Evolutionary conservation across 768 basidiomycete species (phyloP).

Genomic region (Tricholoma hemisulphureum): DNA sequence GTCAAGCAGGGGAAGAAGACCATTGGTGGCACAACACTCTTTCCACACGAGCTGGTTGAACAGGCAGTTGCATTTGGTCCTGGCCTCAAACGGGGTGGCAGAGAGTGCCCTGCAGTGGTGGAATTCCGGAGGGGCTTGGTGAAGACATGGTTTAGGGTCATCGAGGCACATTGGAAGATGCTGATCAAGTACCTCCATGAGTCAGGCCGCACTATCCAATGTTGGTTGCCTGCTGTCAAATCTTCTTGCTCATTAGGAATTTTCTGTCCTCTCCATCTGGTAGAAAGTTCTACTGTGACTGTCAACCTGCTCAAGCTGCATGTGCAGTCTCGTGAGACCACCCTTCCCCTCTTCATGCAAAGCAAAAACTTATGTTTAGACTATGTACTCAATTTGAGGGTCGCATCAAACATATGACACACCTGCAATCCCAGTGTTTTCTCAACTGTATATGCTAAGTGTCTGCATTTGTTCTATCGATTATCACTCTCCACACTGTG

Average conservation of each 20-base stretch:
- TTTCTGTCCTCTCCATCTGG: background rate
- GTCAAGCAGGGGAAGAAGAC: too few species aligned
- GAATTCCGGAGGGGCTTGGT: too few species aligned
- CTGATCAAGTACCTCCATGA: too few species aligned
- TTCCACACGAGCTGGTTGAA: too few species aligned
- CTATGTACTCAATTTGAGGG: background rate
- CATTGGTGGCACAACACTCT: too few species aligned
- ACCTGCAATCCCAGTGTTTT: too few species aligned
- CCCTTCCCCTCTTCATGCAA: background rate
- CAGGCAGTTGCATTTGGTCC: too few species aligned
- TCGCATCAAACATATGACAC: background rate
- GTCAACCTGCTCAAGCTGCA: background rate
- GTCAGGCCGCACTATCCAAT: background rate
- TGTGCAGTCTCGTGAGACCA: background rate
- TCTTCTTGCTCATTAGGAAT: background rate
- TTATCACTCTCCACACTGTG: background rate
- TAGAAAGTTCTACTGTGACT: background rate
- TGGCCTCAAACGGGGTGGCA: too few species aligned
- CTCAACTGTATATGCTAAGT: background rate
- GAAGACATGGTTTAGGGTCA: too few species aligned
- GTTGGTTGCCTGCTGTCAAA: background rate
- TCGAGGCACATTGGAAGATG: too few species aligned
- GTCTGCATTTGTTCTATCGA: background rate
- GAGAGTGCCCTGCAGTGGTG: too few species aligned
- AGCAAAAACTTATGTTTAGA: background rate